phyloP scores from a whole-genome alignment of 2,329 filamentous ascomycete species.

The Colletotrichum spinosum region DNA sequence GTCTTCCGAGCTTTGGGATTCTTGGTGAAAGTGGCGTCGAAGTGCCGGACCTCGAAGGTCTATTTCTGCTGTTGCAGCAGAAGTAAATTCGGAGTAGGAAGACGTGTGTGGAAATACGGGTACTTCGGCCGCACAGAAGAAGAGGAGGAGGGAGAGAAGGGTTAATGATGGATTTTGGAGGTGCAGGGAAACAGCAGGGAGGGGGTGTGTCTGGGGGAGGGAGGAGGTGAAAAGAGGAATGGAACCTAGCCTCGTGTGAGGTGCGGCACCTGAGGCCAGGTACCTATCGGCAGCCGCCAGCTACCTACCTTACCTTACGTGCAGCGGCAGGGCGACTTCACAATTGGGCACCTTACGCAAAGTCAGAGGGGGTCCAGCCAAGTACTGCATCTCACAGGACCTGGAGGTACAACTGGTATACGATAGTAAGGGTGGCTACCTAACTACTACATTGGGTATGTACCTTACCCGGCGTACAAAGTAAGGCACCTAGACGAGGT shows the following conservation, averaged over 20 bases:
- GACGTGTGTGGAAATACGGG: conserved; percentile 30
- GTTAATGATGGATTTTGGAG: conserved; percentile 37
- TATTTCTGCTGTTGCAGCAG: conserved; percentile 26
- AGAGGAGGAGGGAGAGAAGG: conserved; percentile 32
- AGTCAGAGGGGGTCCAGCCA: not conserved
- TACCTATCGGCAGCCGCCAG: not conserved
- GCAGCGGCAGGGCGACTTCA: too few relatives aligned
- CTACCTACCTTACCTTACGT: not conserved
- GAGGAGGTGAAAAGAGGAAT: not conserved
- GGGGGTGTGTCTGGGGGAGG: conserved; percentile 20
- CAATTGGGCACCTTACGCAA: not conserved
- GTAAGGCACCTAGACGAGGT: too few relatives aligned
- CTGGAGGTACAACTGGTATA: too few relatives aligned
- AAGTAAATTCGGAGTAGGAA: conserved; percentile 17
- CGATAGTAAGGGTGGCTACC: too few relatives aligned
- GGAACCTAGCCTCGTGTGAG: conserved; percentile 2
- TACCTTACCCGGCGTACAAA: not conserved
- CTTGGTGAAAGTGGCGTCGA: not conserved
- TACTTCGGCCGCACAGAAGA: conserved; percentile 15
- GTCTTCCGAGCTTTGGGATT: too few relatives aligned
- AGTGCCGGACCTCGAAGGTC: conserved; percentile 34
- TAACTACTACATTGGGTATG: not conserved
- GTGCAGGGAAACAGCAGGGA: conserved; percentile 23
- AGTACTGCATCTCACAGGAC: too few relatives aligned
- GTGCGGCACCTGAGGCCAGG: conserved; percentile 4